These are phyloP conservation scores for Backusella tuberculispora DNA, from an alignment of 192 early-diverging fungal species.

Conservation along the genomic window DNA sequence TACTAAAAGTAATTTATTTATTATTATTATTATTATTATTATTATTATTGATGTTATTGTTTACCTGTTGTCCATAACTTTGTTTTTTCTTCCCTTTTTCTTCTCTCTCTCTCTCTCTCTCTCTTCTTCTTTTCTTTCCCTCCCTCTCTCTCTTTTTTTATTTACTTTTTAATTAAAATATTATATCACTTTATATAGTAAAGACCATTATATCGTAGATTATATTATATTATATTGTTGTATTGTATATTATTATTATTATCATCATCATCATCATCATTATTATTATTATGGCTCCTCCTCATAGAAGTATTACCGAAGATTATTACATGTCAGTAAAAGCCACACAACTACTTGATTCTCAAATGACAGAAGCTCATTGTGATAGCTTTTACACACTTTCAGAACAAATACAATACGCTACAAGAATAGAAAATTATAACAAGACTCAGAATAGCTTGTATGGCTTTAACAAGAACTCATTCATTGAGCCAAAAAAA, in stretches of 20 bases:
- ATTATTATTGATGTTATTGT: conserved; percentile 4
- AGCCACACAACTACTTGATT: conserved; percentile 10
- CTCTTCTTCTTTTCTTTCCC: not conserved
- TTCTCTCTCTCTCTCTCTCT: not conserved
- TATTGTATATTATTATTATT: not conserved
- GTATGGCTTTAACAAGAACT: not conserved
- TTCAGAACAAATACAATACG: not conserved
- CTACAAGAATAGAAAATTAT: not conserved
- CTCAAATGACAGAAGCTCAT: conserved; percentile 1
- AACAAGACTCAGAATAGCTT: not conserved
- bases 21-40: too few species aligned
- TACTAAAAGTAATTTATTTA: not conserved
- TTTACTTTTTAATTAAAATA: not conserved
- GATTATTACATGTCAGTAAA: not conserved
- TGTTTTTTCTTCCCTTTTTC: not conserved
- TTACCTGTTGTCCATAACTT: conserved; percentile 1
- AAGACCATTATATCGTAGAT: not conserved
- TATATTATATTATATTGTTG: not conserved
- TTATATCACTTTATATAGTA: too few species aligned
- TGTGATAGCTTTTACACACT: not conserved
- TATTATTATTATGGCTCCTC: not conserved
- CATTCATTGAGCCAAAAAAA: not conserved
- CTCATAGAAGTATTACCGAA: not conserved
- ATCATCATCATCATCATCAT: too few species aligned
- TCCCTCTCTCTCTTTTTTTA: not conserved